A percentile compares a stretch with the other conserved stretches of the same genome.
These are phyloP conservation scores for Barnettozyma siamensis DNA, from an alignment of 805 yeast genomes.

Conservation along the genomic window DNA sequence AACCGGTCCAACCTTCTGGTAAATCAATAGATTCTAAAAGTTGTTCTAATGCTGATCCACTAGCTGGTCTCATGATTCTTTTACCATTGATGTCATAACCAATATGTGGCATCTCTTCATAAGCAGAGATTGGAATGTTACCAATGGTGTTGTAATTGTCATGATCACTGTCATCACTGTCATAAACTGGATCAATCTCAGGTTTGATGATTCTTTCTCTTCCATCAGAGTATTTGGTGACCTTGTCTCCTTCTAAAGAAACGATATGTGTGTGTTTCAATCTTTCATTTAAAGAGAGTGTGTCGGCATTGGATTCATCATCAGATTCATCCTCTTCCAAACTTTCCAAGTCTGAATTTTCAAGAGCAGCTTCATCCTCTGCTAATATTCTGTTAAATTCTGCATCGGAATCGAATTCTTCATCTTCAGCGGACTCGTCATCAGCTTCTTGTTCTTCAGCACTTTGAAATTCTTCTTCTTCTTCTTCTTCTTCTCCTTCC, in stretches of 20 bases:
- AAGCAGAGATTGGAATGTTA: conserved; percentile 85
- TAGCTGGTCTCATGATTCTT: conserved; percentile 98
- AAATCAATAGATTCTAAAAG: conserved; percentile 85
- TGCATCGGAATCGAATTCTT: conserved; percentile 46
- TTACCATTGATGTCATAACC: conserved; percentile 97
- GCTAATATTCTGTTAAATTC: conserved; percentile 60
- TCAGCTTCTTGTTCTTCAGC: conserved; percentile 9
- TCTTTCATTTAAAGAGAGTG: conserved; percentile 45
- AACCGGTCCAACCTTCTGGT: conserved; percentile 99
- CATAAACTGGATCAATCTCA: conserved; percentile 92
- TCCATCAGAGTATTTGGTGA: conserved; percentile 69
- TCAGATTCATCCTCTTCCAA: conserved; percentile 41
- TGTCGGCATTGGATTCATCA: conserved; percentile 46
- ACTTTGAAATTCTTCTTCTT: not conserved
- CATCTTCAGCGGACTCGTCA: conserved; percentile 18
- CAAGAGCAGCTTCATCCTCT: conserved; percentile 37
- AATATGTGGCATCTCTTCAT: conserved; percentile 95
- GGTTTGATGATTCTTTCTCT: conserved; percentile 72
- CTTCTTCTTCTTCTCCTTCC: conserved; percentile 10
- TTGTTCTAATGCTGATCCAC: conserved; percentile 89
- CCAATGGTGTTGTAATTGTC: conserved; percentile 88
- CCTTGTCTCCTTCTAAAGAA: conserved; percentile 33
- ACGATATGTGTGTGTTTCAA: conserved; percentile 51
- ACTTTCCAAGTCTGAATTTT: conserved; percentile 24
- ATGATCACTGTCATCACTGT: conserved; percentile 85